Percentiles rank a stretch among this genome's conserved stretches.
Evolutionary conservation across 768 basidiomycete species (phyloP).

Genomic region (Pilatotrama ljubarskyi): DNA sequence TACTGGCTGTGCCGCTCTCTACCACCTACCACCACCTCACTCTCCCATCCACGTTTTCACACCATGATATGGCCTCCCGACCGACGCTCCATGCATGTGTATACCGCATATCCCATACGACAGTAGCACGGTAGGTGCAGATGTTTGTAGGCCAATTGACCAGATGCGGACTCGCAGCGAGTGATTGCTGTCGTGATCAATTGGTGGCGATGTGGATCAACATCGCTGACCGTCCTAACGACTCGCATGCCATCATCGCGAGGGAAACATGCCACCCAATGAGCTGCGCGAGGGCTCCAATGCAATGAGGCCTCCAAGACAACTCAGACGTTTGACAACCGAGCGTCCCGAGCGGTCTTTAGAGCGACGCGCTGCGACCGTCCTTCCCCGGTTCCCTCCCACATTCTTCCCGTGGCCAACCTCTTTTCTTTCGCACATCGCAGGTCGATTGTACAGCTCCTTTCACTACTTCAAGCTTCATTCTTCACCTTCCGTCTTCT

Average conservation of each 20-base stretch:
- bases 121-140: not conserved
- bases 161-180: conserved; percentile 5
- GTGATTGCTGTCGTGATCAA: conserved; percentile 9
- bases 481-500: not conserved
- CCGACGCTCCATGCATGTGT: not conserved
- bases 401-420: conserved; percentile 17
- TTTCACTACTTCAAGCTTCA: not conserved
- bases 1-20: conserved; percentile 4
- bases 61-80: not conserved
- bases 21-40: not conserved
- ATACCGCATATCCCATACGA: not conserved
- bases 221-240: conserved; percentile 2
- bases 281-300: not conserved
- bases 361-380: not conserved
- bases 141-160: not conserved
- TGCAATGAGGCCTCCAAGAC: conserved; percentile 19
- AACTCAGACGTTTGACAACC: conserved; percentile 11
- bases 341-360: conserved; percentile 11
- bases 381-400: conserved; percentile 18
- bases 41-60: not conserved
- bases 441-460: conserved; percentile 26
- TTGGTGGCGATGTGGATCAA: conserved; percentile 23
- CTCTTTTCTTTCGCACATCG: conserved; percentile 22
- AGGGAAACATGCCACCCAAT: conserved; percentile 6
- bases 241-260: conserved; percentile 16